A percentile compares a stretch with the other conserved stretches of the same genome.
Conservation (phyloP, 2,329 filamentous ascomycete species). For the Fusarium sublunatum region DNA sequence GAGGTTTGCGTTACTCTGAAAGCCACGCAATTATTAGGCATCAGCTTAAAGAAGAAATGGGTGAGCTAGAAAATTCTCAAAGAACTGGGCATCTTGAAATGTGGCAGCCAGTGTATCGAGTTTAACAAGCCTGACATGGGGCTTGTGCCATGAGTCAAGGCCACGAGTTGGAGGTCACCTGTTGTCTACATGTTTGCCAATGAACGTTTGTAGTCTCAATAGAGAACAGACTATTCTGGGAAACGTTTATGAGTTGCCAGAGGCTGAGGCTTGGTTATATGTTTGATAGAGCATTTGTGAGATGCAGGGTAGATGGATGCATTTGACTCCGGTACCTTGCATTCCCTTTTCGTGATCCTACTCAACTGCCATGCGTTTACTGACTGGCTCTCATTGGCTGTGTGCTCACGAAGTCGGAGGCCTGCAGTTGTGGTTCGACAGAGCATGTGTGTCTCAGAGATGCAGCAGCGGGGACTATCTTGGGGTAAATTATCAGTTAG, state of each 20-base stretch:
- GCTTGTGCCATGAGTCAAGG: background rate
- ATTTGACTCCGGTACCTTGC: conserved; percentile 16
- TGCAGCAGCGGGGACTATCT: conserved; percentile 5
- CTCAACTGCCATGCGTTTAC: background rate
- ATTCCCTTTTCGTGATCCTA: conserved; percentile 1
- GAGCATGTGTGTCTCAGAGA: conserved; percentile 23
- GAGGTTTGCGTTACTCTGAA: background rate
- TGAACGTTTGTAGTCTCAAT: background rate
- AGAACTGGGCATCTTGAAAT: background rate
- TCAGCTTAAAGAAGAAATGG: too few relatives aligned
- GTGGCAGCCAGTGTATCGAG: background rate
- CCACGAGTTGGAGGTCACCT: too few relatives aligned
- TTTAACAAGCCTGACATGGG: background rate
- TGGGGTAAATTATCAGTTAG: background rate
- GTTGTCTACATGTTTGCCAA: too few relatives aligned
- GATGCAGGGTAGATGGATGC: conserved; percentile 22
- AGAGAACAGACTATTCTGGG: background rate
- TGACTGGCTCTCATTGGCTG: background rate
- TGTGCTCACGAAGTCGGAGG: background rate
- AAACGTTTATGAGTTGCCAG: background rate
- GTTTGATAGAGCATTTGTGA: background rate
- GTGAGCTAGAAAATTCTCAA: too few relatives aligned
- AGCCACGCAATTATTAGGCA: background rate
- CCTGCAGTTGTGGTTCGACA: background rate
- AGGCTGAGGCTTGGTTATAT: background rate